phyloP scores from a whole-genome alignment of 23 red algal genomes.

The Gracilaria caudata region DNA sequence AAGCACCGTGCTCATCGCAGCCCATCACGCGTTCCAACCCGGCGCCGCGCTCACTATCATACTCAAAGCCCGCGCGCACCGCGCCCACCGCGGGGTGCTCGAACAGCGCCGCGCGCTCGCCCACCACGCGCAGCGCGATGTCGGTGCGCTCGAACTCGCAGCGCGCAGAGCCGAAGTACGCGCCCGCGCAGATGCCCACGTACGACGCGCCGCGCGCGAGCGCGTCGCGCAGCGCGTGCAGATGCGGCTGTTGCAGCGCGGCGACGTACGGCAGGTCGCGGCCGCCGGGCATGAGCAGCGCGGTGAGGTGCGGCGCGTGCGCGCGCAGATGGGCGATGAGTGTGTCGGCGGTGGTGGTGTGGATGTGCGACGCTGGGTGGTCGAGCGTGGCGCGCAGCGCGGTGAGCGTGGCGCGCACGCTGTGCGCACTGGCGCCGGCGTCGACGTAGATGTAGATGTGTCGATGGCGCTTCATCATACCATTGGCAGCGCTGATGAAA shows the following conservation, averaged over 20 bases:
- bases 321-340: background rate
- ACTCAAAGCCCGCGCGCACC: constrained; percentile 13
- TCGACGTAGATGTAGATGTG: constrained; percentile 46
- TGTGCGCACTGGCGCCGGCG: background rate
- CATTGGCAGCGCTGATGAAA: background rate
- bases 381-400: background rate
- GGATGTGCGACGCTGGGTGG: background rate
- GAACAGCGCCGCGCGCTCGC: constrained; percentile 12
- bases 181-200: constrained; percentile 43
- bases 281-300: constrained; percentile 51
- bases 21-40: constrained; percentile 11
- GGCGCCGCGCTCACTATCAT: constrained; percentile 32
- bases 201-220: constrained; percentile 1
- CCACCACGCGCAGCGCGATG: constrained; percentile 23
- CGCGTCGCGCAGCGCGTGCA: background rate
- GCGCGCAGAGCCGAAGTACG: constrained; percentile 17
- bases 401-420: background rate
- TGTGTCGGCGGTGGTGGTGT: background rate
- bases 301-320: background rate
- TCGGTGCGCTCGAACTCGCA: constrained; percentile 36
- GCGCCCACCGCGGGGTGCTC: constrained; percentile 35
- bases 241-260: background rate
- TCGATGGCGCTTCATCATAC: background rate
- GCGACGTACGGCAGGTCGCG: constrained; percentile 24
- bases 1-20: background rate